A percentile compares a stretch with the other conserved stretches of the same genome.
These are phyloP conservation scores for Phytopythium kandeliae DNA, from an alignment of 352 stramenopile species.

Conservation along the genomic window DNA sequence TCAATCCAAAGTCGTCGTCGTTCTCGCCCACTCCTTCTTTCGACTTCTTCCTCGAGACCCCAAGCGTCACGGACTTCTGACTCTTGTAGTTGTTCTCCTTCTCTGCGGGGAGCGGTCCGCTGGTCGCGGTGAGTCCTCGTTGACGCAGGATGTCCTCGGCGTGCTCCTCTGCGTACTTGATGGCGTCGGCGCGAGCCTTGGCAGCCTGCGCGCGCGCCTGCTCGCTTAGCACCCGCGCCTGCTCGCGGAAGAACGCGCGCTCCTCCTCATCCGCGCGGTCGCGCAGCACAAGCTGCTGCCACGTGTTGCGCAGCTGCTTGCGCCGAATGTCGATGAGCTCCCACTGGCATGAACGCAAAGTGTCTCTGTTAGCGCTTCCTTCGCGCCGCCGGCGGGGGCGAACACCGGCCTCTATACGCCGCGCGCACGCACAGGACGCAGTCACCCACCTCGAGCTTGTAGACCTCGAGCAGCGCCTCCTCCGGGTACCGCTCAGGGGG, in stretches of 20 bases:
- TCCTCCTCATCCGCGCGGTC: constrained; percentile 55
- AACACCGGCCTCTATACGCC: no score
- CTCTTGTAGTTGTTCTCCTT: constrained; percentile 5
- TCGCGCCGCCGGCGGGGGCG: background rate
- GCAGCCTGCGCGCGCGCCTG: constrained; percentile 13
- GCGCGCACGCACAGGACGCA: background rate
- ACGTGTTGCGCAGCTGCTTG: constrained; percentile 53
- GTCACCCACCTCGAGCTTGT: constrained; percentile 47
- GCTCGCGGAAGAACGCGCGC: constrained; percentile 26
- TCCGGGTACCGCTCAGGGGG: constrained; percentile 25
- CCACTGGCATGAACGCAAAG: constrained; percentile 28
- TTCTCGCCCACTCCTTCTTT: constrained; percentile 12
- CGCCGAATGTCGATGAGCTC: constrained; percentile 48
- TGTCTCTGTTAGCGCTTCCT: no score
- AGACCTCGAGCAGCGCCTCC: constrained; percentile 54
- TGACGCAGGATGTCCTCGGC: constrained; percentile 4
- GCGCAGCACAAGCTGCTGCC: constrained; percentile 38
- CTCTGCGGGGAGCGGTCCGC: background rate
- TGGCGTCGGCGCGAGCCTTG: constrained; percentile 5
- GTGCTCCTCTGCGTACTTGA: constrained; percentile 8
- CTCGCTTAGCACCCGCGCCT: constrained; percentile 13
- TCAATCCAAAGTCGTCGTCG: constrained; percentile 7
- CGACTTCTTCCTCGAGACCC: background rate
- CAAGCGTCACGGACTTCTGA: constrained; percentile 3
- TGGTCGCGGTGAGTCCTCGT: background rate